Evolutionary conservation across 2,329 filamentous ascomycete species (phyloP).

Genomic region (Talaromyces sp.): DNA sequence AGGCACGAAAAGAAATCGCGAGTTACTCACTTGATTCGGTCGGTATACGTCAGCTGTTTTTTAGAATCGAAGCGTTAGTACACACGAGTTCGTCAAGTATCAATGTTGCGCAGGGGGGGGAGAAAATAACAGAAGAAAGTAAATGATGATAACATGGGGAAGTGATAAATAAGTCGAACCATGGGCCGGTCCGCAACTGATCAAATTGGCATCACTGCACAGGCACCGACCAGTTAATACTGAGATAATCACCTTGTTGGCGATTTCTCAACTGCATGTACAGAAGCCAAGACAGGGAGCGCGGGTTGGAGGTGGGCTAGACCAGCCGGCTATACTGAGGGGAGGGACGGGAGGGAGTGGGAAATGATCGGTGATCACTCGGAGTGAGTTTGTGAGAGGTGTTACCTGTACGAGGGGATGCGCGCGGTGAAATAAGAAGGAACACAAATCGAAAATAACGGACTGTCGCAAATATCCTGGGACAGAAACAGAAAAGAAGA

Average conservation of each 20-base stretch:
- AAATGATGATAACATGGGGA: not conserved
- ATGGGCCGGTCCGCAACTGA: not conserved
- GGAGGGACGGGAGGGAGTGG: not conserved
- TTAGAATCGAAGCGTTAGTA: slow-evolving; percentile 24
- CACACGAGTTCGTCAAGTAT: not conserved
- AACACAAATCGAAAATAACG: slow-evolving; percentile 14
- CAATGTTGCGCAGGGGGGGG: not conserved
- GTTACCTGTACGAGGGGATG: slow-evolving; percentile 13
- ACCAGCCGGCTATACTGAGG: slow-evolving; percentile 14
- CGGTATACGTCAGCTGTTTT: slow-evolving; percentile 48
- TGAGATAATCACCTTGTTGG: slow-evolving; percentile 13
- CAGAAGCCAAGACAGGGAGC: slow-evolving; percentile 25
- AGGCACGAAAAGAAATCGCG: slow-evolving; percentile 16
- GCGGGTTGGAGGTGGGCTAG: slow-evolving; percentile 24
- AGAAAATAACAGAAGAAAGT: not conserved
- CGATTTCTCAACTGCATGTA: slow-evolving; percentile 20
- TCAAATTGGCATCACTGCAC: not conserved
- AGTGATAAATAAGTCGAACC: not conserved
- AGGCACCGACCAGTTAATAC: slow-evolving; percentile 2
- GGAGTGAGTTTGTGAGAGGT: slow-evolving; percentile 8
- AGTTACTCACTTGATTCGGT: slow-evolving; percentile 44
- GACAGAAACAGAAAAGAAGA: not conserved
- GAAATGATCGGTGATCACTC: slow-evolving; percentile 9
- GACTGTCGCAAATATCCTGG: not conserved
- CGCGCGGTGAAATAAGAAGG: slow-evolving; percentile 4